Conservation (phyloP, 2,329 filamentous ascomycete genomes). For the Aspergillus persii region DNA sequence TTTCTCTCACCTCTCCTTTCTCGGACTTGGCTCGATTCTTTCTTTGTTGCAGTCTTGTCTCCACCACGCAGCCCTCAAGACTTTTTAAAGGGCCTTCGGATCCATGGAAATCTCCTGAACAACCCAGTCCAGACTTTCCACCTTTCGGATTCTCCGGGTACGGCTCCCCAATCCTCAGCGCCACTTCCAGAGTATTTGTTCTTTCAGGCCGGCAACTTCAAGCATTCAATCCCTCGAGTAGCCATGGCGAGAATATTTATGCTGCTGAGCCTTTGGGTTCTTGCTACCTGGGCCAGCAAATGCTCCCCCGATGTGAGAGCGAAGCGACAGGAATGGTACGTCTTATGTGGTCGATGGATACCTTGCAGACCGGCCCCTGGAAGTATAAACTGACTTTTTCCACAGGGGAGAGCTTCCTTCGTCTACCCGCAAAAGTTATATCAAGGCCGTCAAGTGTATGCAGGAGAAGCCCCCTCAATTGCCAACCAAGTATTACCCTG, state of each 20-base stretch:
- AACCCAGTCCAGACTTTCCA: neutral
- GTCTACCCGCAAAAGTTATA: neutral
- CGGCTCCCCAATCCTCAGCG: neutral
- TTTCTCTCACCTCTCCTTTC: neutral
- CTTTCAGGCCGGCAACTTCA: neutral
- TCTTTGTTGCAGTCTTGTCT: neutral
- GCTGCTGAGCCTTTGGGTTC: neutral
- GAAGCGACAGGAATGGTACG: neutral
- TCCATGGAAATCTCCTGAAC: neutral
- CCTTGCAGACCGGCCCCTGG: neutral
- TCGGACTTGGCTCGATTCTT: neutral
- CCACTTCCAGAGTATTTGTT: neutral
- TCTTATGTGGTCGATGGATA: neutral
- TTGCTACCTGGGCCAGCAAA: neutral
- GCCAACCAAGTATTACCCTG: constrained; percentile 2
- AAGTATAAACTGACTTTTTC: neutral
- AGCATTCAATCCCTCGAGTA: neutral
- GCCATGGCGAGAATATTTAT: neutral
- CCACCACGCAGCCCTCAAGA: neutral
- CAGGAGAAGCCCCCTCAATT: neutral
- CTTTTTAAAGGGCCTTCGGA: neutral
- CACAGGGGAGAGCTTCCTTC: neutral
- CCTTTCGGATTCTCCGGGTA: neutral
- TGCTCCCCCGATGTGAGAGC: neutral
- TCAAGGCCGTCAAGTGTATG: constrained; percentile 5